Evolutionary conservation across 805 yeast species (phyloP), one percentile per base, ranked within the genome.

Genomic region (Starmerella vitae): DNA sequence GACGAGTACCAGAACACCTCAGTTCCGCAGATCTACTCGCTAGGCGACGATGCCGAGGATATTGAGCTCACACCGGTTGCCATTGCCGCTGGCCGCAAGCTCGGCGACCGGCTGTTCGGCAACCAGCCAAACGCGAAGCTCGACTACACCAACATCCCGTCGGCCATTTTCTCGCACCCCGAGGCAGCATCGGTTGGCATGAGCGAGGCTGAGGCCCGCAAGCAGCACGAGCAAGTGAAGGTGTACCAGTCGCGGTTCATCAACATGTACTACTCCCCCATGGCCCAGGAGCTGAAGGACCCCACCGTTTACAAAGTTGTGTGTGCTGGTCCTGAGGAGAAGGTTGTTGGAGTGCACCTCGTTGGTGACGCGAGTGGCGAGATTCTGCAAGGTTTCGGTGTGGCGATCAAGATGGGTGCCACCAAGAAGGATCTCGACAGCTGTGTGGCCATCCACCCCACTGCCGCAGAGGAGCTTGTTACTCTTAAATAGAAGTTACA

Each of bases 401-500:
- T 86, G 39, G 98, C 98, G 36, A 66, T 91, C 48, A 86, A 86
- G 66, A 91, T 91, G 98, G 99, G 99, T 25, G 98, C 98, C 30
- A 91, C 99, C 27, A 91, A 91, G 68, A 74, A 73, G 33, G 96
- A 91, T 60, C 91, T 91, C 49, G 99, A 91, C 63, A 76, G 66
- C 59, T 82, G 93, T 66, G 97, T 91, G 32, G 99, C 99, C 27
- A 91, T 91, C 57, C 99, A 91, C 60, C 99, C 99, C 47, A 91
- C 98, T 2, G 75, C 93, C 49, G 98, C 98, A 30, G 99, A 91
- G 66, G 99, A 91, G 65, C 63, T 91, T 36, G 99, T 91, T 28
- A 91, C 99, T 18, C 64, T 81, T 73, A 67, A 62, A 36, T 68
- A 57, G 47, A 22, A n/a, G n/a, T n/a, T n/a, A n/a, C n/a, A n/a